Conservation (phyloP, 768 basidiomycete genomes). For the Pleurotus djamor region DNA sequence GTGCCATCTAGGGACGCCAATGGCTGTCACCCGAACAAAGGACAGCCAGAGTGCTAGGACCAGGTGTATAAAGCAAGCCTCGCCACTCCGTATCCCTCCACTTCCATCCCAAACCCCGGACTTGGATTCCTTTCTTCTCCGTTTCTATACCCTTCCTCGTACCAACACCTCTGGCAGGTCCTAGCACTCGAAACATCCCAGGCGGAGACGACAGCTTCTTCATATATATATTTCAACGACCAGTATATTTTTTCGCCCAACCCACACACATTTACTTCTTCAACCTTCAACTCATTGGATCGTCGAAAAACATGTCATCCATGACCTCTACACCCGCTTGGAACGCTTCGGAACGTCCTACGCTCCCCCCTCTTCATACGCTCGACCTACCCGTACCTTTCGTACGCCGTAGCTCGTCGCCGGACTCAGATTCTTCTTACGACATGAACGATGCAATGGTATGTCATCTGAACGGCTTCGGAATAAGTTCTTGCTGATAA, state of each 20-base stretch:
- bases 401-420: background rate
- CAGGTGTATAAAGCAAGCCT: conserved; percentile 7
- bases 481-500: background rate
- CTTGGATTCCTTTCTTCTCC: conserved; percentile 4
- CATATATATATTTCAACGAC: background rate
- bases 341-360: conserved; percentile 1
- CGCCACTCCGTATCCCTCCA: background rate
- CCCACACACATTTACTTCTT: conserved; percentile 1
- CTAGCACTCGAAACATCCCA: background rate
- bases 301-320: background rate
- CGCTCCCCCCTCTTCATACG: conserved; percentile 6
- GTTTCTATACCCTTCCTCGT: background rate
- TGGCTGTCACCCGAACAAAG: conserved; percentile 1
- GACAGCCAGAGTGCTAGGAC: conserved; percentile 1
- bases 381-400: background rate
- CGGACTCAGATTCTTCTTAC: background rate
- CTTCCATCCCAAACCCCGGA: background rate
- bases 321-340: too few species aligned
- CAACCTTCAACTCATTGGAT: background rate
- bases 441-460: background rate
- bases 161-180: conserved; percentile 1
- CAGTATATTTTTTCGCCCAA: background rate
- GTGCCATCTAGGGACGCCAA: background rate
- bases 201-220: background rate
- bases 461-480: background rate